Evolutionary conservation across 1,284 basidiomycete genomes (phyloP).

Genomic region (Ceratobasidium sp.): DNA sequence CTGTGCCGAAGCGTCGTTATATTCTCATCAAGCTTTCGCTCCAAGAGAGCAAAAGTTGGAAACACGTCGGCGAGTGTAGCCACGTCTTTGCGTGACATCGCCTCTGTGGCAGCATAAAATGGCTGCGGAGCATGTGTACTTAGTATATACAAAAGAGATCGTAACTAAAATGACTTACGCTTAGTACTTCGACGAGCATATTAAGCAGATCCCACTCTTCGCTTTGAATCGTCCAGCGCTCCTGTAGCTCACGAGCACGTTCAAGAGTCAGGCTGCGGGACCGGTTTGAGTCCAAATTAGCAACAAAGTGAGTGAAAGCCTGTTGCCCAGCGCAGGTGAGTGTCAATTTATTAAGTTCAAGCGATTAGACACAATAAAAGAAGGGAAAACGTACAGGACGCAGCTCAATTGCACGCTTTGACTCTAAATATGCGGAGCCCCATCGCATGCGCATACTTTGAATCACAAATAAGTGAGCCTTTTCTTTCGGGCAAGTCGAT

Average conservation of each 20-base stretch:
- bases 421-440: not conserved
- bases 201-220: constrained; percentile 6
- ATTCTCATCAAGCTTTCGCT: not conserved
- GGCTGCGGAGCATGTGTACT: not conserved
- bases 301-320: not conserved
- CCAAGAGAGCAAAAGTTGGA: not conserved
- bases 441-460: not conserved
- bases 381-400: not conserved
- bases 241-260: not conserved
- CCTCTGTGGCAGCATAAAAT: not conserved
- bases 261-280: not conserved
- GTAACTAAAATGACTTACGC: not conserved
- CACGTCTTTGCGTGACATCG: constrained; percentile 3
- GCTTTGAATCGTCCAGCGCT: not conserved
- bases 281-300: not conserved
- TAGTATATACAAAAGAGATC: not conserved
- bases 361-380: not conserved
- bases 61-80: not conserved
- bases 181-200: constrained; percentile 3
- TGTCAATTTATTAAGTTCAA: not conserved
- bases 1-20: not conserved
- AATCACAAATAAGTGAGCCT: not conserved
- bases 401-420: constrained; percentile 17
- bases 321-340: not conserved
- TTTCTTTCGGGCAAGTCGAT: not conserved